Evolutionary conservation across 1,284 basidiomycete genomes (phyloP).

Genomic region (Moniliella sp.): DNA sequence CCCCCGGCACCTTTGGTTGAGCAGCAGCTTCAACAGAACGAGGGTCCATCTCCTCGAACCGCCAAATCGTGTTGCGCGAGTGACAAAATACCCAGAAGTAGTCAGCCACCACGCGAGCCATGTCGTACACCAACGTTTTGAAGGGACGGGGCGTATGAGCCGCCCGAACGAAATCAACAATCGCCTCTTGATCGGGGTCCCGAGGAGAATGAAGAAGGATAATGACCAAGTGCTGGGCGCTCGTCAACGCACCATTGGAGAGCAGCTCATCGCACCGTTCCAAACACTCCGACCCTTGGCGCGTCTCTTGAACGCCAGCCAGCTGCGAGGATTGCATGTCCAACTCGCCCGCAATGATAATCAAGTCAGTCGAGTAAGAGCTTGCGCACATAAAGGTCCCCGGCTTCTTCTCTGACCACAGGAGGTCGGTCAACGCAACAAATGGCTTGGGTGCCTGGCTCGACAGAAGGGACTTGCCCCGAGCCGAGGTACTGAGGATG

Average conservation of each 20-base stretch:
- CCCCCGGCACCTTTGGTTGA: slow-evolving; percentile 78
- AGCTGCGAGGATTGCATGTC: neutral
- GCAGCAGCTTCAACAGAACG: slow-evolving; percentile 58
- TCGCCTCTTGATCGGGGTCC: slow-evolving; percentile 11
- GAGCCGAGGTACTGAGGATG: slow-evolving; percentile 63
- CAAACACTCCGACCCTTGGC: slow-evolving; percentile 1
- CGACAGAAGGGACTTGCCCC: slow-evolving; percentile 46
- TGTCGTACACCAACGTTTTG: slow-evolving; percentile 70
- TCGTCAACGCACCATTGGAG: neutral
- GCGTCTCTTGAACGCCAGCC: neutral
- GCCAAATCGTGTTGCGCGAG: slow-evolving; percentile 72
- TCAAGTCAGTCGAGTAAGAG: slow-evolving; percentile 61
- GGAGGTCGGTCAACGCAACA: slow-evolving; percentile 52
- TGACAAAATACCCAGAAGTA: slow-evolving; percentile 98
- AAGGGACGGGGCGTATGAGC: slow-evolving; percentile 63
- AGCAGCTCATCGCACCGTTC: neutral
- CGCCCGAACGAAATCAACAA: slow-evolving; percentile 57
- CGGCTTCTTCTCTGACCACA: slow-evolving; percentile 91
- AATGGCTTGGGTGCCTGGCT: slow-evolving; percentile 67
- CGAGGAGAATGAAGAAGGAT: slow-evolving; percentile 16
- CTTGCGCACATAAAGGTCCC: slow-evolving; percentile 75
- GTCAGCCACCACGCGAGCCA: slow-evolving; percentile 70
- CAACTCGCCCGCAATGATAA: slow-evolving; percentile 7
- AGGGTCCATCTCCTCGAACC: slow-evolving; percentile 57
- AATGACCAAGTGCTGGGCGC: slow-evolving; percentile 7